Base-by-base conservation (phyloP, 2,329 filamentous ascomycete genomes). In the Fusarium aywerte region DNA sequence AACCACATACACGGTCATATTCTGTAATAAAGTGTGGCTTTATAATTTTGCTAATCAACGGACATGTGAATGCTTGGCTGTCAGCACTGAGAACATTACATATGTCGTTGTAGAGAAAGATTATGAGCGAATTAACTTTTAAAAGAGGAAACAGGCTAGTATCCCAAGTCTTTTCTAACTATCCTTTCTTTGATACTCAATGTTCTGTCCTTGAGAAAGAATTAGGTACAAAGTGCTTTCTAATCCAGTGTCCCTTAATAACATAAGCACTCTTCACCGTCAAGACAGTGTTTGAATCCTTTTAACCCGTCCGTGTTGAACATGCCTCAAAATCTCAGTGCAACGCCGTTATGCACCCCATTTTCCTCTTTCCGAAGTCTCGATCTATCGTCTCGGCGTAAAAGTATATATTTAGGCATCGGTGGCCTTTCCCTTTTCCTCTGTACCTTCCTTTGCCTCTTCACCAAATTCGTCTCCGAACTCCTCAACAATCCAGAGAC, bases 401-500 rank as follows among this genome's bases (percentile, higher is more conserved):
- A 45, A 56, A 21, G 7, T 16, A n/a, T 5, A 11, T 9, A 12
- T 54, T 39, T 35, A 65, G 18, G 50, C 47, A 13, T 55, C 20
- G 10, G 25, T 48, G 13, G 45, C 5, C 16, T 45, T 52, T 40
- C 31, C 42, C 20, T 42, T 38, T 16, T 62, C 56, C 23, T 55
- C 36, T 15, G 60, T 52, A 10, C 75, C 72, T 23, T 64, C 58
- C 29, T 54, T 45, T 18, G 59, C 51, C 13, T 76, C 73, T 0
- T 56, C 72, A 32, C 76, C 82, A 54, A 87, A 95, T 78, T 94
- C 88, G 1, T 84, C 83, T 10, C 82, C 84, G 72, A 86, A 97
- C 79, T 97, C 92, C 35, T 89, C 83, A 11, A 97, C 90, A 42
- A 98, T 84, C 93, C 93, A 97, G 53, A 93, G 84, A 75, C 94